Percentiles rank a stretch among this genome's conserved stretches.
phyloP scores from a whole-genome alignment of 352 stramenopile species.

The Phytophthora tentaculata region DNA sequence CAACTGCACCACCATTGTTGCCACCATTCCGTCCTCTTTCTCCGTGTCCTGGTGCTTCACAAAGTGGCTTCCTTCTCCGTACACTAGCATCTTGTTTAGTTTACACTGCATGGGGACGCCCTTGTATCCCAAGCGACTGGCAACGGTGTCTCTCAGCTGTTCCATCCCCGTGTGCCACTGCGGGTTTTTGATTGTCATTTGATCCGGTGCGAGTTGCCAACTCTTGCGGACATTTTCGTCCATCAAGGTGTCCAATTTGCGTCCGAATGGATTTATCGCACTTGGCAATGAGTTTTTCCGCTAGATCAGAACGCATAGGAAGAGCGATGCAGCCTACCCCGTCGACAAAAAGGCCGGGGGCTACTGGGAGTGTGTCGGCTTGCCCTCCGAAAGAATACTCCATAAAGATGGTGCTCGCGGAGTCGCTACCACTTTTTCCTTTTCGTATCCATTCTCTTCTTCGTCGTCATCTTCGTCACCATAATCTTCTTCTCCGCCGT shows the following conservation, averaged over 20 bases:
- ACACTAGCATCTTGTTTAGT: slow-evolving; percentile 64
- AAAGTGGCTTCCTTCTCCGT: slow-evolving; percentile 31
- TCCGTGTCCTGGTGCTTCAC: slow-evolving; percentile 57
- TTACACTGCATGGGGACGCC: slow-evolving; percentile 19
- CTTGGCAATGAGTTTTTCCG: not conserved
- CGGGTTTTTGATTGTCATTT: slow-evolving; percentile 20
- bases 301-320: not conserved
- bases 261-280: not conserved
- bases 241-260: not conserved
- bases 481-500: too few species aligned
- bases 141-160: slow-evolving; percentile 3
- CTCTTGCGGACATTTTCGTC: not conserved
- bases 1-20: slow-evolving; percentile 50
- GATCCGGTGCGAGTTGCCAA: slow-evolving; percentile 7
- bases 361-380: not conserved
- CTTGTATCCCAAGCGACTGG: slow-evolving; percentile 19
- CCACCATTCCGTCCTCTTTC: slow-evolving; percentile 61
- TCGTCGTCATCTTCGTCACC: too few species aligned
- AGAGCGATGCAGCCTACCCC: not conserved
- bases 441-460: too few species aligned
- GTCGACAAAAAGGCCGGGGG: not conserved
- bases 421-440: too few species aligned
- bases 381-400: not conserved
- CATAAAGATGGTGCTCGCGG: too few species aligned
- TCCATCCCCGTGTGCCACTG: slow-evolving; percentile 11